phyloP scores from a whole-genome alignment of 179 eudicot species.

The Monotropa hypopitys region DNA sequence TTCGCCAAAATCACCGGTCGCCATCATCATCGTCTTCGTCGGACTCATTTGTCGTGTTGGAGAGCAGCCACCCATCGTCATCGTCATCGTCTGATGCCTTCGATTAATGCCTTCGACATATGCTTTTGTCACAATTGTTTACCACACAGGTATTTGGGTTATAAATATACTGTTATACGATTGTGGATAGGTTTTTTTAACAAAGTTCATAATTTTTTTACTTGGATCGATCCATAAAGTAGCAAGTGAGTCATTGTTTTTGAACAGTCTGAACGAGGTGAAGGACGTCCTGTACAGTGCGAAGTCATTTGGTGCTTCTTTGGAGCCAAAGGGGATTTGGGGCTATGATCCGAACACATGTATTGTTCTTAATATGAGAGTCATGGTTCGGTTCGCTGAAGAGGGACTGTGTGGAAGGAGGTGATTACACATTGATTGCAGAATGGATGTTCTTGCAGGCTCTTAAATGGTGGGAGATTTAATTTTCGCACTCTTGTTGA shows the following conservation, averaged over 20 bases:
- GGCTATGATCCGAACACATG: constrained; percentile 16
- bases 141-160: no score
- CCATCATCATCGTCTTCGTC: no score
- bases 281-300: constrained; percentile 29
- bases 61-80: no score
- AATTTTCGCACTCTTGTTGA: not conserved
- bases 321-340: not conserved
- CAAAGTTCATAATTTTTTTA: no score
- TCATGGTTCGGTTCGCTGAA: constrained; percentile 12
- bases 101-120: no score
- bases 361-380: constrained; percentile 36
- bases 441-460: constrained; percentile 74
- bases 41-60: no score
- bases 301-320: not conserved
- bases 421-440: constrained; percentile 45
- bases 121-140: no score
- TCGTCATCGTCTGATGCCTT: no score
- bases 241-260: constrained; percentile 22
- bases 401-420: constrained; percentile 14
- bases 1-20: no score
- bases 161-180: no score
- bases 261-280: constrained; percentile 7
- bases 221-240: no score
- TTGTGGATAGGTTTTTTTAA: no score
- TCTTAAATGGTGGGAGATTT: constrained; percentile 43